Base-by-base conservation (phyloP, 805 yeast species). In the Wickerhamiella vanderwaltii region DNA sequence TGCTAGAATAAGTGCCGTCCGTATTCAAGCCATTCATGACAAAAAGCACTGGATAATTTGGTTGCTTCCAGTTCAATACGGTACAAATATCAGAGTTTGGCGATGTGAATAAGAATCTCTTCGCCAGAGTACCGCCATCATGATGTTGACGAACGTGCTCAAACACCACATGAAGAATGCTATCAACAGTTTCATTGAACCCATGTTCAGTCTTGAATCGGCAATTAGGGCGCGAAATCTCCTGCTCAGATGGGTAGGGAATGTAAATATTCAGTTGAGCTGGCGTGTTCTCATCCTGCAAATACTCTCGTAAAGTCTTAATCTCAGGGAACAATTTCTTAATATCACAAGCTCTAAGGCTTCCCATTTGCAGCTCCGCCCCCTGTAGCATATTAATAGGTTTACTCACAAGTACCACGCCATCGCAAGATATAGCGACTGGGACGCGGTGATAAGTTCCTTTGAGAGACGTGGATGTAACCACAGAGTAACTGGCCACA, bases 21-120 rank as follows among this genome's bases (percentile, higher is more conserved):
- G 49, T 43, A 18, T 51, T 44, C 46, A 52, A 49, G 11, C 55
- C 56, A 51, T 75, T 77, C 71, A 87, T 73, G 43, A 78, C 74
- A 62, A 83, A 81, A 49, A 91, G 77, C 0, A 91, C 97, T 0
- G 98, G 96, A 62, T 80, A 91, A 58, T 88, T 88, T 11, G 98
- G 97, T 62, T 91, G 98, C 61, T 91, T 91, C 98, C 98, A 91
- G 61, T 91, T 91, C 51, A 91, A 63, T 35, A 85, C 81, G 9
- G 94, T 84, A 61, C 97, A 91, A n/a, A 86, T 84, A 35, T 77
- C 73, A 25, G 95, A 81, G 59, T 86, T 85, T 43, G 81, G 73
- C 1, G 95, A 84, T 9, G 94, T 75, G 60, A 91, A 83, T 7
- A 88, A 77, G 32, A 91, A 64, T 1, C 93, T 76, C 45, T 94